Base-by-base conservation (phyloP, 2,329 filamentous ascomycete genomes). In the Chrysosporium keratinophilum region DNA sequence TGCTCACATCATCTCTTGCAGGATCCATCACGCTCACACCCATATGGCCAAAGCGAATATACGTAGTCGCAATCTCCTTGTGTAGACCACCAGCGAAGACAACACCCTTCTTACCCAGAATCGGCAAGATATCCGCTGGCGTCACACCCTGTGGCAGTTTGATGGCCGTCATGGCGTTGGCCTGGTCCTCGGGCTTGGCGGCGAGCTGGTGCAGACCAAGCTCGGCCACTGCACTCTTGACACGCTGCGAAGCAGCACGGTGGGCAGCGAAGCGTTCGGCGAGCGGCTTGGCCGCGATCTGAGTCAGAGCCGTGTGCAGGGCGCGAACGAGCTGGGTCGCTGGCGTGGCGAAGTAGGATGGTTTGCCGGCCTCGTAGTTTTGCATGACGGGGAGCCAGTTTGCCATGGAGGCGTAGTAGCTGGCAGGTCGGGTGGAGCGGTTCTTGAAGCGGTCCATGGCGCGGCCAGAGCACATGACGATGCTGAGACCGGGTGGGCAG, bases 301-400 rank as follows among this genome's bases (percentile, higher is more conserved):
- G 88, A 54, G 77, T 84, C 28, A 98, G 78, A 1, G 89, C 80
- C 7, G 90, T 95, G 78, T 98, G 85, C 35, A 98, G 80, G 46
- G 93, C 93, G 71, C 87, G 91, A 62, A 98, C 78, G 49, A 98
- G 81, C 73, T 98, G 93, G 12, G 93, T 93, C 3, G 90, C 89
- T 0, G 93, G 93, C 1, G 93, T 98, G 37, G 93, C 93, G 67
- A 98, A 98, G 77, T 98, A 98, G 1, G 89, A 95, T 37, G 93
- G 82, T 76, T 97, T 98, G 77, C 90, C 88, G 59, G 88, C 88
- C 75, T 98, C 93, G 72, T 98, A 98, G 75, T 96, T 97, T 75
- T 93, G 83, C 91, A 98, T 97, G 71, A 98, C 93, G 45, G 91
- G 91, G 54, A 90, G 76, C 93, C 93, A 98, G 74, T 97, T 97